Evolutionary conservation across 495 filamentous ascomycete species (phyloP).

Genomic region (Rusavskia elegans): DNA sequence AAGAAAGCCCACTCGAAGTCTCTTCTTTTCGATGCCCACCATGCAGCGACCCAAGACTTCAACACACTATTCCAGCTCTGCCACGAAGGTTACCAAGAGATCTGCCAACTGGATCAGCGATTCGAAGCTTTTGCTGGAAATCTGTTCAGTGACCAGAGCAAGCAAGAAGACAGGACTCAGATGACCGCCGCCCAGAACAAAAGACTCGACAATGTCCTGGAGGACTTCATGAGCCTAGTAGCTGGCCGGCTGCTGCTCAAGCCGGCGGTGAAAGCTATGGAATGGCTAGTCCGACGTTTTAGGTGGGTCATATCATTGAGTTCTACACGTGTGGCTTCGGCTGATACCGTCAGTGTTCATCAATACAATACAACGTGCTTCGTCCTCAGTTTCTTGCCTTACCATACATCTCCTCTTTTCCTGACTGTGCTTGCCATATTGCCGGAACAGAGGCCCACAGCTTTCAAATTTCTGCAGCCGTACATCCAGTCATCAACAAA

Average conservation of each 20-base stretch:
- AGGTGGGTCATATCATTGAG: constrained; percentile 35
- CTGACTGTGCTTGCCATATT: constrained; percentile 68
- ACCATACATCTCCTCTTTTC: constrained; percentile 70
- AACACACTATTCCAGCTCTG: constrained; percentile 77
- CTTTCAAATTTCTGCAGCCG: constrained; percentile 72
- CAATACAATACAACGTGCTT: constrained; percentile 70
- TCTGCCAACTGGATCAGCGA: constrained; percentile 68
- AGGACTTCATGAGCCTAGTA: constrained; percentile 65
- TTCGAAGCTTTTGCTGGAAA: constrained; percentile 53
- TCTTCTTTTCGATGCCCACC: constrained; percentile 68
- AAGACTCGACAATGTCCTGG: constrained; percentile 59
- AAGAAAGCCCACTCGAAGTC: constrained; percentile 81
- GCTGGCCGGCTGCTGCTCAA: constrained; percentile 62
- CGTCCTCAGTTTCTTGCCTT: constrained; percentile 82
- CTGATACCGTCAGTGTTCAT: constrained; percentile 46
- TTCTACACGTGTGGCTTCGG: not conserved
- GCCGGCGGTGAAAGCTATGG: constrained; percentile 75
- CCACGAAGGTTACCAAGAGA: constrained; percentile 71
- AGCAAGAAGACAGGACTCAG: constrained; percentile 65
- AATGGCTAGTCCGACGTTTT: constrained; percentile 88
- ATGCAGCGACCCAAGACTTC: constrained; percentile 74
- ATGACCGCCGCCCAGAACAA: constrained; percentile 69
- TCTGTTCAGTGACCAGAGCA: constrained; percentile 86
- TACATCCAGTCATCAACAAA: constrained; percentile 60
- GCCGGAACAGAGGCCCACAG: constrained; percentile 48